Base-by-base conservation (phyloP, 371 early-diverging fungal species). In the Mucor racemosus region DNA sequence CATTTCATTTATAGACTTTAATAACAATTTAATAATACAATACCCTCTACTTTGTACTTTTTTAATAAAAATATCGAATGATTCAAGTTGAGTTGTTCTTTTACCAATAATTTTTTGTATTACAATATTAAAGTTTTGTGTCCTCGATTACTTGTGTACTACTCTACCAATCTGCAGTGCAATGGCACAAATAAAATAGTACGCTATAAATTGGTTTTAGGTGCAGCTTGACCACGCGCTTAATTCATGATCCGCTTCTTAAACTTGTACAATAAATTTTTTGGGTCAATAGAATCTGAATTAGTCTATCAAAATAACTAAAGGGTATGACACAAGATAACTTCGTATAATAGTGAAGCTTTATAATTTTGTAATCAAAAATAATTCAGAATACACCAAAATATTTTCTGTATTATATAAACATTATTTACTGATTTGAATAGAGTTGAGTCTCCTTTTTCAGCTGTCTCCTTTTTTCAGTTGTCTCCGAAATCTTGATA, bases 1-100 rank as follows among this genome's bases (percentile, higher is more conserved):
- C 40, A 63, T 75, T 10, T 75, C 26, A 26, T 26, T 26, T 26
- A 26, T 26, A 26, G 26, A 26, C 26, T 26, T 26, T 26, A 26
- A 26, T 1, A 26, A 26, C 26, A 26, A 26, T 26, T 26, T 48
- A 48, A 11, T 21, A 21, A 42, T 42, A n/a, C 35, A 31, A 35
- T 35, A 56, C 56, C 34, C 35, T n/a, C 54, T 31, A 13, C 13
- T 56, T 15, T 56, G 1, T 54, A 26, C 26, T 3, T 3, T 3
- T 3, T 26, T 26, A 26, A 26, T 13, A 31, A 42, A 42, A 42
- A 42, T 15, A 42, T 15, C 42, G 42, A 15, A 13, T 42, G 42
- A 42, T 42, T 42, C 42, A 42, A 42, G 42, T 3, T 42, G 42
- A 42, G 42, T n/a, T 42, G 15, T 7, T 42, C 42, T 15, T 15